phyloP scores from a whole-genome alignment of 192 early-diverging fungal genomes.

The Rhizophagus prolifer region DNA sequence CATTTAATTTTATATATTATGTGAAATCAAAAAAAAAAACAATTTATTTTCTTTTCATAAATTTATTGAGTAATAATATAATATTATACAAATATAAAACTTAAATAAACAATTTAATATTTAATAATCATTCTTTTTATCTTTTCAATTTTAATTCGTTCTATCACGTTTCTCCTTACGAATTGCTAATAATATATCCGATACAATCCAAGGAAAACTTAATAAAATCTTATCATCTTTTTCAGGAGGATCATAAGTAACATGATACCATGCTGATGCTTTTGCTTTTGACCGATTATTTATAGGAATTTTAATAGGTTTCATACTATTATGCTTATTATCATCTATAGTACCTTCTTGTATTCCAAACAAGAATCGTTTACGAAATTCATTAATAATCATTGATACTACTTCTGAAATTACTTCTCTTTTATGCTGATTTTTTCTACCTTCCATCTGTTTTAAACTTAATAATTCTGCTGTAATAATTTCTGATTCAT shows the following conservation, averaged over 20 bases:
- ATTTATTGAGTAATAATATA: no score
- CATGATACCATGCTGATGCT: constrained; percentile 24
- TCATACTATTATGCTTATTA: not conserved
- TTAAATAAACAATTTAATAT: no score
- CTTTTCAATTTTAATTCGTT: no score
- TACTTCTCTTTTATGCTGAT: not conserved
- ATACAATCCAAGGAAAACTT: constrained; percentile 21
- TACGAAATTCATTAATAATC: not conserved
- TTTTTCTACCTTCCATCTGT: constrained; percentile 3
- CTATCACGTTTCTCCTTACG: not conserved
- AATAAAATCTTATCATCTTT: not conserved
- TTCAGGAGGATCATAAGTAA: constrained; percentile 4
- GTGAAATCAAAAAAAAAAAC: no score
- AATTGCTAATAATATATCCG: constrained; percentile 10
- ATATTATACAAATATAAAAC: no score
- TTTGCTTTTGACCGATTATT: constrained; percentile 22
- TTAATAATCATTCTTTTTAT: no score
- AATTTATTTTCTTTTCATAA: no score
- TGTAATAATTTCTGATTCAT: constrained; percentile 16
- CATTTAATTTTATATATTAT: no score
- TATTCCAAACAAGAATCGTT: not conserved
- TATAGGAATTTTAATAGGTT: not conserved
- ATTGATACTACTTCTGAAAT: not conserved
- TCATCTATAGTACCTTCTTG: not conserved
- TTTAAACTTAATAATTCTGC: not conserved